Percentiles rank a stretch among this genome's conserved stretches.
Evolutionary conservation across 176 grass and related monocot genomes (phyloP).

Genomic region (Metroxylon sagu): DNA sequence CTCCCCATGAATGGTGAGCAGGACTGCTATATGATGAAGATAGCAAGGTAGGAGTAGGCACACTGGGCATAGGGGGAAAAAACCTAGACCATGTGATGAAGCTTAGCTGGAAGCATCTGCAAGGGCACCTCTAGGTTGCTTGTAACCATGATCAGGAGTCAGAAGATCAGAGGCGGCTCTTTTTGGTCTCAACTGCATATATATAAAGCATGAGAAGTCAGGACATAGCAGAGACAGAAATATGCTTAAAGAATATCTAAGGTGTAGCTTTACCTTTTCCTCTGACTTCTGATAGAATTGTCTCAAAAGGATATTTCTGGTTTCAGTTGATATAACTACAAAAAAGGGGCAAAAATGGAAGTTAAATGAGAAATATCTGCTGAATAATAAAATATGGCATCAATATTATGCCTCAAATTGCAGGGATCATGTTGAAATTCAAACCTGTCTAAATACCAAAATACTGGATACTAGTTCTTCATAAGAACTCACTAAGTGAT

Average conservation of each 20-base stretch:
- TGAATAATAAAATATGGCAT: no score
- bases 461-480: no score
- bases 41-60: no score
- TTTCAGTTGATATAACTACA: slow-evolving; percentile 12
- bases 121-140: slow-evolving; percentile 38
- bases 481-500: no score
- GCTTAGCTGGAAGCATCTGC: slow-evolving; percentile 30
- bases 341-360: neutral
- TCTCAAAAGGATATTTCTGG: slow-evolving; percentile 10
- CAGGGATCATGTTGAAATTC: no score
- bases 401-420: no score
- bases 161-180: slow-evolving; percentile 17
- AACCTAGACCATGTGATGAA: no score
- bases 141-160: slow-evolving; percentile 34
- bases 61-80: no score
- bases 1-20: no score
- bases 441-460: no score
- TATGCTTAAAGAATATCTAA: neutral
- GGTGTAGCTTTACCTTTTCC: slow-evolving; percentile 1
- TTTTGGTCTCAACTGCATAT: slow-evolving; percentile 5
- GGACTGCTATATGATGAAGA: no score
- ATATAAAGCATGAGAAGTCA: neutral
- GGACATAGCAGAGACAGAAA: neutral
- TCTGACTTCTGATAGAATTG: slow-evolving; percentile 13
- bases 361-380: neutral